Conservation (phyloP, 192 early-diverging fungal genomes). For the Coemansia sp. region DNA sequence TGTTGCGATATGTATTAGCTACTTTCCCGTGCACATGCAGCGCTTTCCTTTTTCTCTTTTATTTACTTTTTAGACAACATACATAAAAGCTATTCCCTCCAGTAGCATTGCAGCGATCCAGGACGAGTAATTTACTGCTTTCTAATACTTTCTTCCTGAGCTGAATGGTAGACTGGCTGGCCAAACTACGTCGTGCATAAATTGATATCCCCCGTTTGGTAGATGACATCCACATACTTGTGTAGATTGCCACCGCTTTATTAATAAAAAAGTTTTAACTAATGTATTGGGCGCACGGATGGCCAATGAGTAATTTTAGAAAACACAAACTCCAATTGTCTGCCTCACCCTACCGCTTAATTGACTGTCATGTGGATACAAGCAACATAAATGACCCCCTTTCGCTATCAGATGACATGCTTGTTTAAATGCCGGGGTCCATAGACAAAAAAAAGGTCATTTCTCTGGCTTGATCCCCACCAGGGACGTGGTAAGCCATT, state of each 20-base stretch:
- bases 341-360: conserved; percentile 1
- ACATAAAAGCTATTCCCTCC: not conserved
- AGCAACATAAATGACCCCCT: conserved; percentile 1
- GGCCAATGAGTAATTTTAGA: conserved; percentile 1
- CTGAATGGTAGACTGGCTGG: not conserved
- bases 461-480: not conserved
- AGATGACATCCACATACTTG: not conserved
- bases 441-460: not conserved
- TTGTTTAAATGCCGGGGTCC: not conserved
- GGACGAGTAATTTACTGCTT: not conserved
- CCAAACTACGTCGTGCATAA: conserved; percentile 3
- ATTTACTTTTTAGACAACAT: not conserved
- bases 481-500: conserved; percentile 11
- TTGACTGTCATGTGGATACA: conserved; percentile 1
- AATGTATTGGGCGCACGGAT: conserved; percentile 6
- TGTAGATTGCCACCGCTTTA: not conserved
- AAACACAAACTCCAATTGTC: not conserved
- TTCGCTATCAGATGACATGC: not conserved
- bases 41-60: not conserved
- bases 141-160: not conserved
- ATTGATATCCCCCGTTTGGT: not conserved
- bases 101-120: not conserved
- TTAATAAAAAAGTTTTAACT: not conserved
- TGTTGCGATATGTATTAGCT: conserved; percentile 1
- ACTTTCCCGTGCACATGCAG: not conserved